Evolutionary conservation across 345 rosid species (phyloP).

Genomic region (Turnera subulata): DNA sequence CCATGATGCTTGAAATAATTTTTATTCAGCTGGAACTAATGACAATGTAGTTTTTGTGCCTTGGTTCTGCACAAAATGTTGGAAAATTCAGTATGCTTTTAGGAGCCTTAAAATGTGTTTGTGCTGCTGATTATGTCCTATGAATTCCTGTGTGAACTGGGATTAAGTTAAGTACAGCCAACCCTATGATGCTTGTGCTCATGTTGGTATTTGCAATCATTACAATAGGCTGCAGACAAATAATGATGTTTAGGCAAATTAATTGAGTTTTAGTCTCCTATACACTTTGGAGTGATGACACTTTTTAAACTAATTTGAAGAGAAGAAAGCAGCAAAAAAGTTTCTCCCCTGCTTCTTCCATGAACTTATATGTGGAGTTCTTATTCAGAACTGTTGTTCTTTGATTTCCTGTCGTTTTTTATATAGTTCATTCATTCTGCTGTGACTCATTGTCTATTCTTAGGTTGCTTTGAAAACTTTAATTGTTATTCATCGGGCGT

Average conservation of each 20-base stretch:
- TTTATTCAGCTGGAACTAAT: not conserved
- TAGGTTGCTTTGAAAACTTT: conserved; percentile 96
- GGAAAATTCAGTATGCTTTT: not conserved
- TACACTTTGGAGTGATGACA: no score
- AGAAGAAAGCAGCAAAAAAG: no score
- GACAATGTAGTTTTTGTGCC: not conserved
- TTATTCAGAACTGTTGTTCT: no score
- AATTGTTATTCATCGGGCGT: conserved; percentile 86
- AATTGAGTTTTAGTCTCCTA: no score
- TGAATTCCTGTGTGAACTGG: not conserved
- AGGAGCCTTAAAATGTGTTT: not conserved
- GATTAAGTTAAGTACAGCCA: not conserved
- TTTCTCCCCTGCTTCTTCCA: no score
- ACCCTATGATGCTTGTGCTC: not conserved
- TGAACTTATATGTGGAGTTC: no score
- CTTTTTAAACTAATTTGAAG: no score
- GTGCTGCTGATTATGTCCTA: not conserved
- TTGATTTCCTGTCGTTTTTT: not conserved
- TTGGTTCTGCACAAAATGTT: not conserved
- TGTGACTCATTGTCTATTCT: conserved; percentile 14
- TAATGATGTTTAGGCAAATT: no score
- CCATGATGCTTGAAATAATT: not conserved
- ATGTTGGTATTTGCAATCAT: no score
- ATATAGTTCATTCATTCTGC: not conserved
- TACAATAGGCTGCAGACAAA: no score